Percentiles rank a stretch among this genome's conserved stretches.
These are phyloP conservation scores for Silene latifolia DNA, from an alignment of 148 eudicot species.

Conservation along the genomic window DNA sequence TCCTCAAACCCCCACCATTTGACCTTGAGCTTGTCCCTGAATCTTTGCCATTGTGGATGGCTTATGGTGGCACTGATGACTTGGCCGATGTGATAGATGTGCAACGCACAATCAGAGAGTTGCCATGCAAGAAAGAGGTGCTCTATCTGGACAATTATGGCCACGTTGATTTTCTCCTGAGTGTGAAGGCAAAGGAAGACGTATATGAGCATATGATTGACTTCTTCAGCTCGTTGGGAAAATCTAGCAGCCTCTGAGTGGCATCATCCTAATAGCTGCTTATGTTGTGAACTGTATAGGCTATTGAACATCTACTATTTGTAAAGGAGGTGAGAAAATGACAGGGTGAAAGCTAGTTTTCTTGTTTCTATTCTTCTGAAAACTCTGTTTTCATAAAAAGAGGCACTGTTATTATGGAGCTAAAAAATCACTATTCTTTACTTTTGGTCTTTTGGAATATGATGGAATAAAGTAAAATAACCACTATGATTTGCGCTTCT, in stretches of 20 bases:
- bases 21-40: slow-evolving; percentile 68
- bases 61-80: slow-evolving; percentile 77
- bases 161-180: slow-evolving; percentile 78
- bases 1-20: slow-evolving; percentile 61
- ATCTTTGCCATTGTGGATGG: slow-evolving; percentile 90
- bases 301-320: slow-evolving; percentile 6
- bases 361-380: not conserved
- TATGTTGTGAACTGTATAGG: slow-evolving; percentile 7
- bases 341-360: slow-evolving; percentile 1
- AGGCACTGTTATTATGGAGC: not conserved
- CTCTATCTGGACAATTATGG: slow-evolving; percentile 84
- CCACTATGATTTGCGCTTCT: no score
- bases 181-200: slow-evolving; percentile 63
- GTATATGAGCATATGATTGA: slow-evolving; percentile 61
- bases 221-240: slow-evolving; percentile 57
- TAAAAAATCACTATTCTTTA: not conserved
- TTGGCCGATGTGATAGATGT: slow-evolving; percentile 79
- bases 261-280: not conserved
- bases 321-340: not conserved
- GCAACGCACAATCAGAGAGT: slow-evolving; percentile 61
- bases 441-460: no score
- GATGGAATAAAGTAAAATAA: no score
- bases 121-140: slow-evolving; percentile 59
- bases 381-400: not conserved
- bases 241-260: slow-evolving; percentile 37